Base-by-base conservation (phyloP, 2,329 filamentous ascomycete genomes). In the Pseudogymnoascus sp. region DNA sequence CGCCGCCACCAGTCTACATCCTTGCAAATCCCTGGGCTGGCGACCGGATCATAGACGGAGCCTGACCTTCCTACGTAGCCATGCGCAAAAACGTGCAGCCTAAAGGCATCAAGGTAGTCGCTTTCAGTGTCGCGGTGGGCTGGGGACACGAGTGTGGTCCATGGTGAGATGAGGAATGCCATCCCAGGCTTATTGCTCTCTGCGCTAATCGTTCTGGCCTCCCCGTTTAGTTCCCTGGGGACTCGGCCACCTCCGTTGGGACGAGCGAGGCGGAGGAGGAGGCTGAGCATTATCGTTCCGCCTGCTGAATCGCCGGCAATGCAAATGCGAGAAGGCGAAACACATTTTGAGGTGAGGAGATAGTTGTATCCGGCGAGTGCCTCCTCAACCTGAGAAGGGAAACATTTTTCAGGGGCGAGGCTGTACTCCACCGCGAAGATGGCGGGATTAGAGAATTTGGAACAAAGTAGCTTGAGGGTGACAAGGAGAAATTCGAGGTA, bases 361-460 rank as follows among this genome's bases (percentile, higher is more conserved):
- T 90, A 83, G 63, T 82, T 80, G 72, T 92, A 94, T 1, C 85
- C 89, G 55, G 80, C 77, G 4, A 88, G 71, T 0, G 83, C 82
- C 73, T 95, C 82, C 45, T 86, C 77, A 9, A 92, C 74, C 71
- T 94, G 90, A 2, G 78, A 83, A 1, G 90, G 90, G 67, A 89
- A 92, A 9, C 78, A 79, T 12, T 81, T 79, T 65, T 91, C 86
- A 1, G 89, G 89, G 0, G 90, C 87, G 1, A 95, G 77, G 0
- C 86, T 90, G 70, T 94, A 94, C 62, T 94, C 89, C 4, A 94
- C 76, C 0, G 86, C 83, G 68, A 94, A 90, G 3, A 94, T 80
- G 19, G 88, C 86, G 0, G 90, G 90, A 67, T 92, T 94, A 8
- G 74, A 71, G 70, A 87, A 92, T 1, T 86, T 87, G 80, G 63